phyloP scores from a whole-genome alignment of 192 early-diverging fungal genomes.

The Coemansia furcata region DNA sequence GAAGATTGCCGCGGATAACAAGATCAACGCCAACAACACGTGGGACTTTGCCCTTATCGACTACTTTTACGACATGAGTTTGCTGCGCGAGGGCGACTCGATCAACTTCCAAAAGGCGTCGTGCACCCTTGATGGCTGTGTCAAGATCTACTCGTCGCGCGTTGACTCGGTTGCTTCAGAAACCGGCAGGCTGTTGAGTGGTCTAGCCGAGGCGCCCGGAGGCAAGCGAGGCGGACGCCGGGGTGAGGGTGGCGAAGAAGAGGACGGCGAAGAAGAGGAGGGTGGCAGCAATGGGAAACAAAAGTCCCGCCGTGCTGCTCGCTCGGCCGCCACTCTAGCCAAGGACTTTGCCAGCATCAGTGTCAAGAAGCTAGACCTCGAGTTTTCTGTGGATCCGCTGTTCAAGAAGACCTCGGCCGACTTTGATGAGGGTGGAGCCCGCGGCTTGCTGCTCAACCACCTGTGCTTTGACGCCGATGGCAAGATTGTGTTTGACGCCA shows the following conservation, averaged over 20 bases:
- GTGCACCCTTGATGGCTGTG: constrained; percentile 92
- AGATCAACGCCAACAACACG: constrained; percentile 92
- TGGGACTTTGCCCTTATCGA: constrained; percentile 99
- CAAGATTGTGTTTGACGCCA: constrained; percentile 94
- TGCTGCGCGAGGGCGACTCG: constrained; percentile 90
- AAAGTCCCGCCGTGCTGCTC: constrained; percentile 22
- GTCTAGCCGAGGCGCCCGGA: constrained; percentile 68
- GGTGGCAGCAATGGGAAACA: constrained; percentile 13
- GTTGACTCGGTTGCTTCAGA: constrained; percentile 97
- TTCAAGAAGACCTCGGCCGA: constrained; percentile 98
- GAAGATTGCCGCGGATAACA: constrained; percentile 94
- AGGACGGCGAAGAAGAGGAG: constrained; percentile 56
- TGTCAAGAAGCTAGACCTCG: constrained; percentile 85
- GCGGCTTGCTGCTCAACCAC: constrained; percentile 87
- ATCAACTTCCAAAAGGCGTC: constrained; percentile 99
- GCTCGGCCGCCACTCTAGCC: constrained; percentile 70
- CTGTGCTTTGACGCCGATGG: constrained; percentile 74
- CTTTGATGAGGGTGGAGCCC: constrained; percentile 96
- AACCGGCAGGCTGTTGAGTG: constrained; percentile 84
- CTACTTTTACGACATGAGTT: constrained; percentile 94
- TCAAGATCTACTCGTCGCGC: constrained; percentile 94
- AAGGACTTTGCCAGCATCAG: constrained; percentile 78
- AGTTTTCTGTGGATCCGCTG: constrained; percentile 90
- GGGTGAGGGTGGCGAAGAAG: constrained; percentile 42
- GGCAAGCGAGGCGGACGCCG: constrained; percentile 47